Conservation (phyloP, 2,329 filamentous ascomycete species). For the Clarireedia homoeocarpa region DNA sequence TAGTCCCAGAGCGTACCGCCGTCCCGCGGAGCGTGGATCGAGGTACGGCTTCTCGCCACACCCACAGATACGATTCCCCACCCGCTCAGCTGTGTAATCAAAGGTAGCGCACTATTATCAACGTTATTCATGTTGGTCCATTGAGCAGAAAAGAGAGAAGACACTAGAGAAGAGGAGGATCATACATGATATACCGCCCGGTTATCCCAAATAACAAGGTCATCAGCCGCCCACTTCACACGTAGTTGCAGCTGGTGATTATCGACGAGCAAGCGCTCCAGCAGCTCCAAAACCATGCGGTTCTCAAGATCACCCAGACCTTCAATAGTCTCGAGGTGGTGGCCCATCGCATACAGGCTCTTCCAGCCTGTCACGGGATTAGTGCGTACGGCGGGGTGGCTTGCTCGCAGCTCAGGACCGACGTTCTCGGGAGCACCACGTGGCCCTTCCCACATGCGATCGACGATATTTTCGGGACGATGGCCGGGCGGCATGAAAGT, state of each 20-base stretch:
- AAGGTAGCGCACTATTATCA: conserved; percentile 39
- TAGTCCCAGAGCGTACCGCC: not conserved
- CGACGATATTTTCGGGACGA: conserved; percentile 35
- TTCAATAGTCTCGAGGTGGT: conserved; percentile 45
- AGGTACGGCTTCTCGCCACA: conserved; percentile 42
- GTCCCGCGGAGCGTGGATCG: conserved; percentile 28
- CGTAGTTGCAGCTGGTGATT: conserved; percentile 47
- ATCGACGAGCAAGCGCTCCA: conserved; percentile 32
- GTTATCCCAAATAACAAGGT: conserved; percentile 58
- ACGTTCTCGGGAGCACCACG: conserved; percentile 50
- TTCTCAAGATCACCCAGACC: conserved; percentile 45
- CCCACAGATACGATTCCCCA: conserved; percentile 38
- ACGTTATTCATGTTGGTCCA: not conserved
- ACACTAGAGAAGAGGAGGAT: not conserved
- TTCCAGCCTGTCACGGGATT: conserved; percentile 55
- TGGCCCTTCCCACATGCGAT: conserved; percentile 33
- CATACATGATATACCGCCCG: conserved; percentile 37
- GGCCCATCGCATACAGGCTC: conserved; percentile 42
- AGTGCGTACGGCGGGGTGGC: conserved; percentile 45
- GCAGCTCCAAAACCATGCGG: conserved; percentile 38
- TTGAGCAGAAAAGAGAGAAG: not conserved
- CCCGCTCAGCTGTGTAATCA: conserved; percentile 44
- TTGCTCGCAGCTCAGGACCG: conserved; percentile 36
- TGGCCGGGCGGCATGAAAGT: conserved; percentile 39
- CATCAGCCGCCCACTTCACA: conserved; percentile 27